A percentile compares a stretch with the other conserved stretches of the same genome.
Evolutionary conservation across 257 asterid species (phyloP).

Genomic region (Solanum chilense): DNA sequence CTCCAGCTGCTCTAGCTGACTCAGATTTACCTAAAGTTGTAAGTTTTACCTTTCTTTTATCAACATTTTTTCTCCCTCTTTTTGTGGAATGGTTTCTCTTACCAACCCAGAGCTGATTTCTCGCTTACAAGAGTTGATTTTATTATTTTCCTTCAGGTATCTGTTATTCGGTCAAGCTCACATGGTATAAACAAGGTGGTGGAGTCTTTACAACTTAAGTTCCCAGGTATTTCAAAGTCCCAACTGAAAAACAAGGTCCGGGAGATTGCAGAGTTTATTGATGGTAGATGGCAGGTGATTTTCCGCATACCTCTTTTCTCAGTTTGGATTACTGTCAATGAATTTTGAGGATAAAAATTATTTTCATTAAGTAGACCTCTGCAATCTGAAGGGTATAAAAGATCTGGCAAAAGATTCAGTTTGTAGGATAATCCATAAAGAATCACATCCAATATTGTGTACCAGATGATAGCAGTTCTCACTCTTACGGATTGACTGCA

Average conservation of each 20-base stretch:
- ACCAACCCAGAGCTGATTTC: background rate
- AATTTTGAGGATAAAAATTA: background rate
- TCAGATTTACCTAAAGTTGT: constrained; percentile 69
- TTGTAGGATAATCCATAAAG: background rate
- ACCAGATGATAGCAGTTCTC: background rate
- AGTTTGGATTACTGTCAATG: background rate
- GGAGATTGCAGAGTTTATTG: constrained; percentile 58
- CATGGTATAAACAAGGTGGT: constrained; percentile 46
- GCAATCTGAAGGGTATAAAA: background rate
- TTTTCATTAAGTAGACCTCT: background rate
- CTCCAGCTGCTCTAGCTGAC: constrained; percentile 34
- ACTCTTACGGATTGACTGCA: background rate
- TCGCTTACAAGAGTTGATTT: background rate
- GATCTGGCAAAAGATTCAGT: background rate
- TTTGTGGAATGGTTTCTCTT: background rate
- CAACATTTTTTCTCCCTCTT: background rate
- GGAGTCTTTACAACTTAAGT: constrained; percentile 39
- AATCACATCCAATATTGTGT: background rate
- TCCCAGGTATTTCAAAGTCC: constrained; percentile 52
- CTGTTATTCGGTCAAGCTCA: constrained; percentile 49
- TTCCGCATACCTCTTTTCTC: background rate
- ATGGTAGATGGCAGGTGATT: constrained; percentile 85
- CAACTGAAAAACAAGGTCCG: constrained; percentile 72
- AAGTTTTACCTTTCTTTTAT: constrained; percentile 14
- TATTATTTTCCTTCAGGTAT: constrained; percentile 28